Percentiles rank a stretch among this genome's conserved stretches.
phyloP scores from a whole-genome alignment of 2,329 filamentous ascomycete genomes.

The Intubia oerlemansii region DNA sequence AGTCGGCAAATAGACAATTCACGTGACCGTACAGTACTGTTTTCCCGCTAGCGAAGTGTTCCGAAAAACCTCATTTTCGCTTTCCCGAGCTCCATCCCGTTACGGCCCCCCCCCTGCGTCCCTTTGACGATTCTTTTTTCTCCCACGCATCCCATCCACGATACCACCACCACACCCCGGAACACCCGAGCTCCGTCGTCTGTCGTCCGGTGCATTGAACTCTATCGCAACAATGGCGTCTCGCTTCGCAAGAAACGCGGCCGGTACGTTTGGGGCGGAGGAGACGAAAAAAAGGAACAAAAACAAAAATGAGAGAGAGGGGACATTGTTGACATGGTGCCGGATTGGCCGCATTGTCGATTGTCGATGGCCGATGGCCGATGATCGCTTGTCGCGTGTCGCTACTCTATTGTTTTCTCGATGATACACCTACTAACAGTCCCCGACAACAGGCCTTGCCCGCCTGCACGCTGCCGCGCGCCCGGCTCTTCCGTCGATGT shows the following conservation, averaged over 20 bases:
- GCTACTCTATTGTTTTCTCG: no score
- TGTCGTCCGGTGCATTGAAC: no score
- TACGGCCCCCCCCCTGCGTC: background rate
- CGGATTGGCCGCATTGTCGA: no score
- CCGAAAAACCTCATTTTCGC: constrained; percentile 22
- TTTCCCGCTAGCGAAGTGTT: constrained; percentile 7
- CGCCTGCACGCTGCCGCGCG: constrained; percentile 6
- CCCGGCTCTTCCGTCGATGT: constrained; percentile 12
- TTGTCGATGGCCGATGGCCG: no score
- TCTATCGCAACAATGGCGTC: constrained; percentile 97
- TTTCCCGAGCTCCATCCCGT: constrained; percentile 8
- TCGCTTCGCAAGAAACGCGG: constrained; percentile 84
- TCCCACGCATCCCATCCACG: constrained; percentile 8
- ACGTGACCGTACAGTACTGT: constrained; percentile 4
- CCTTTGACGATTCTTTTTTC: constrained; percentile 18
- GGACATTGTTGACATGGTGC: no score
- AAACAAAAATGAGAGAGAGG: no score
- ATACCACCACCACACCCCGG: no score
- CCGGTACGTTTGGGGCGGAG: constrained; percentile 42
- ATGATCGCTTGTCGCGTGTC: no score
- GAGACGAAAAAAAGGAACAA: no score
- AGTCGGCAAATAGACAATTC: no score
- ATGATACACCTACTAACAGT: no score
- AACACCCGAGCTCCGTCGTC: no score
- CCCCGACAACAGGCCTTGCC: constrained; percentile 8